phyloP scores from a whole-genome alignment of 116 monocot genomes.

The Papilionanthe hybrid region DNA sequence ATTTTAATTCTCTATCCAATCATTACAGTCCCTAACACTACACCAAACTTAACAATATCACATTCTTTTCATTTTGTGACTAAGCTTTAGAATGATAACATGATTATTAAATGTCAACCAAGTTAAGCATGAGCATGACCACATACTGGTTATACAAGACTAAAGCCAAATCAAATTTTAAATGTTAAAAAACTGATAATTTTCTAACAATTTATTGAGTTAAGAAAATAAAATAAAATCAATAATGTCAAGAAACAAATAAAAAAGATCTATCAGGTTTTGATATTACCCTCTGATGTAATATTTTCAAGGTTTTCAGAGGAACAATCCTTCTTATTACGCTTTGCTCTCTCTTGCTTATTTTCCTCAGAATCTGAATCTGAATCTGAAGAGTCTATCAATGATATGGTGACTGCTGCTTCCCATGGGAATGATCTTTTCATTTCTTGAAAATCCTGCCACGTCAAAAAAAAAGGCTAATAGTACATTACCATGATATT shows the following conservation, averaged over 20 bases:
- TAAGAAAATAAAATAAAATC: not conserved
- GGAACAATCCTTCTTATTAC: slow-evolving; percentile 10
- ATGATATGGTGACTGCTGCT: slow-evolving; percentile 21
- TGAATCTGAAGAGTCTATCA: slow-evolving; percentile 29
- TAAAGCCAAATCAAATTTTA: not conserved
- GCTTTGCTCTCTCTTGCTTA: not conserved
- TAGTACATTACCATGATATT: not conserved
- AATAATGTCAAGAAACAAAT: not conserved
- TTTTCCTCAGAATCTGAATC: slow-evolving; percentile 48
- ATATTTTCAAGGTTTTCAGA: slow-evolving; percentile 26
- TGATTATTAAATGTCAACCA: not conserved
- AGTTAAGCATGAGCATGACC: not conserved
- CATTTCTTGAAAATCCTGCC: slow-evolving; percentile 20
- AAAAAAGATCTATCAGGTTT: not conserved
- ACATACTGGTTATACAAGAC: not conserved
- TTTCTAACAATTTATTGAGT: not conserved
- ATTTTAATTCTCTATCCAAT: too few species aligned
- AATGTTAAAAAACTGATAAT: not conserved
- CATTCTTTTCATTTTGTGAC: too few species aligned
- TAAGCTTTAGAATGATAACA: too few species aligned
- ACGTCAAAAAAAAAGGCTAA: not conserved
- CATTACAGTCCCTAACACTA: too few species aligned
- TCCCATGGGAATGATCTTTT: slow-evolving; percentile 46
- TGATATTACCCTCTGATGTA: slow-evolving; percentile 27
- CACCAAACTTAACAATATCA: too few species aligned